These are phyloP conservation scores for Trichosporon asahii DNA, from an alignment of 1,284 basidiomycete species.

Conservation along the genomic window DNA sequence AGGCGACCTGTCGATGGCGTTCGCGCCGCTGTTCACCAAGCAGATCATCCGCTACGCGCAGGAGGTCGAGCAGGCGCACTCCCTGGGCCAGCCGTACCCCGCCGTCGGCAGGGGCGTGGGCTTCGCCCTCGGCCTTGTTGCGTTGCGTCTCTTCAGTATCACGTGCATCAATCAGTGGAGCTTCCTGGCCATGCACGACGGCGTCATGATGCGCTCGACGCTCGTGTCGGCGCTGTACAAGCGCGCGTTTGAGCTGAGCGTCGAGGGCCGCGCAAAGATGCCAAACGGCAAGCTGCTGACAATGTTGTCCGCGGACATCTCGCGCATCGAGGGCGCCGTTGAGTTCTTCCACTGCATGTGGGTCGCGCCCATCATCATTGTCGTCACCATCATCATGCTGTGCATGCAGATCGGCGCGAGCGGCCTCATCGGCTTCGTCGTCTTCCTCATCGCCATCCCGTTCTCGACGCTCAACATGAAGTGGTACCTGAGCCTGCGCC, in stretches of 20 bases:
- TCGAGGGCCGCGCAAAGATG: constrained; percentile 62
- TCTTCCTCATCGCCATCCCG: constrained; percentile 67
- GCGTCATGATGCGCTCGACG: constrained; percentile 66
- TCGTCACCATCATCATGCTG: constrained; percentile 56
- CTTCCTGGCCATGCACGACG: constrained; percentile 69
- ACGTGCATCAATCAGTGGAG: constrained; percentile 69
- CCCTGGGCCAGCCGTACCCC: constrained; percentile 36
- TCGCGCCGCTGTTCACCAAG: constrained; percentile 65
- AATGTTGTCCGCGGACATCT: constrained; percentile 29
- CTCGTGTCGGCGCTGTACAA: constrained; percentile 73
- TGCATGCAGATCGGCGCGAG: constrained; percentile 64
- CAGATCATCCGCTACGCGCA: constrained; percentile 67
- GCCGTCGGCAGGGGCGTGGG: constrained; percentile 63
- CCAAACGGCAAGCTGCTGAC: constrained; percentile 62
- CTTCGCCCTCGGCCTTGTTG: constrained; percentile 68
- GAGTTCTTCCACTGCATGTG: constrained; percentile 51
- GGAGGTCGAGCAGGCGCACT: constrained; percentile 47
- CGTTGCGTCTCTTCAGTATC: constrained; percentile 60
- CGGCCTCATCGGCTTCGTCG: constrained; percentile 70
- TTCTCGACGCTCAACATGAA: constrained; percentile 69
- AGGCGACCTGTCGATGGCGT: constrained; percentile 57
- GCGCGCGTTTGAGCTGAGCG: constrained; percentile 64
- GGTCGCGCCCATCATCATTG: constrained; percentile 66
- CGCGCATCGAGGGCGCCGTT: constrained; percentile 45
- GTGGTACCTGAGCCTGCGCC: constrained; percentile 61